Percentiles rank a stretch among this genome's conserved stretches.
phyloP scores from a whole-genome alignment of 2,329 filamentous ascomycete species.

The Cladophialophora bantiana region DNA sequence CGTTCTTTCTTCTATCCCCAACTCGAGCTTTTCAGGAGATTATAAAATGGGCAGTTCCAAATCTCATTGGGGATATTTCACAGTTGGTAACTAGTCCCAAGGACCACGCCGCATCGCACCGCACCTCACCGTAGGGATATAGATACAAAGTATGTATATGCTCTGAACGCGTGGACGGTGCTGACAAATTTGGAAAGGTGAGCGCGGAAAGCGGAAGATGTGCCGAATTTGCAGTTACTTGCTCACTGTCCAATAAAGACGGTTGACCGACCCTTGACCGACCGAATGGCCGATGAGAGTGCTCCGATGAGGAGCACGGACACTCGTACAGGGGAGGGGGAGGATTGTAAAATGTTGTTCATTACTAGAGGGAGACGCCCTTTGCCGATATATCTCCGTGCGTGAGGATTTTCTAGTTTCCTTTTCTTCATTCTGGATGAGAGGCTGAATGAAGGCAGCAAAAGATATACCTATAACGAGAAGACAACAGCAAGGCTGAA shows the following conservation, averaged over 20 bases:
- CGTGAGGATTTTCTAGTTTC: too few species aligned
- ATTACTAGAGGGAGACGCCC: too few species aligned
- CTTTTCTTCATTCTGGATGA: too few species aligned
- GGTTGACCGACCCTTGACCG: too few species aligned
- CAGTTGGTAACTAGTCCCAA: too few species aligned
- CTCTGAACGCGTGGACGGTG: constrained; percentile 4
- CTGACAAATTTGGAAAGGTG: constrained; percentile 16
- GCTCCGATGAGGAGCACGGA: too few species aligned
- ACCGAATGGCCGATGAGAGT: too few species aligned
- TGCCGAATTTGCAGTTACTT: background rate
- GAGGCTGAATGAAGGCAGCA: too few species aligned
- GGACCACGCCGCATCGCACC: background rate
- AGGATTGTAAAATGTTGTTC: too few species aligned
- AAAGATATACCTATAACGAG: too few species aligned
- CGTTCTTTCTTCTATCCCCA: background rate
- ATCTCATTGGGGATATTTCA: background rate
- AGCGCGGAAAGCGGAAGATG: constrained; percentile 8
- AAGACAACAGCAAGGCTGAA: background rate
- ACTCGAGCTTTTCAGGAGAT: background rate
- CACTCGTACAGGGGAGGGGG: too few species aligned
- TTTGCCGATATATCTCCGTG: too few species aligned
- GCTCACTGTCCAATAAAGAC: background rate
- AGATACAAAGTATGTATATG: background rate
- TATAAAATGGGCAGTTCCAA: background rate
- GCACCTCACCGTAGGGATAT: background rate